Evolutionary conservation across 148 eudicot species (phyloP), one percentile per base, ranked within the genome.

Genomic region (Fagopyrum tataricum): DNA sequence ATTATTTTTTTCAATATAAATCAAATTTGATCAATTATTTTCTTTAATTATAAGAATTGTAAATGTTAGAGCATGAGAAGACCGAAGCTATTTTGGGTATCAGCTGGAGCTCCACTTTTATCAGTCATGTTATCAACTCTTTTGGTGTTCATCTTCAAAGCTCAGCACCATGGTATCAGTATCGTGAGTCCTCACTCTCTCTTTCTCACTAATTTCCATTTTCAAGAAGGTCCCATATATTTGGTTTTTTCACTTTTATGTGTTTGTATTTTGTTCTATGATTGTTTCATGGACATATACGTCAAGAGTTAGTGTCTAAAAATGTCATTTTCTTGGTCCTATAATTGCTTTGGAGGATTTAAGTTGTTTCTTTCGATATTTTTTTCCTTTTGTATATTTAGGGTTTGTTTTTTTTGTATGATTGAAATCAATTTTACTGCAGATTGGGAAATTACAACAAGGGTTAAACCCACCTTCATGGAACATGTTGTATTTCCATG

Each of bases 381-480:
- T 15, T 40, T 26, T 46, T 70, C 37, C 61, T 31, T 2, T 20
- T 20, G 21, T 64, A 7, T 46, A 39, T 12, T n/a, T 43, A 14
- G 9, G 46, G 73, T 49, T 73, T 15, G 20, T 1, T 67, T 41
- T 37, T 59, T 41, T 37, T 59, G 24, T 15, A 67, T 39, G 44
- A 14, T 6, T 9, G 17, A 39, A 73, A 62, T 7, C 12, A 24
- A 17, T 12, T 55, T 44, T 74, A 13, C n/a, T 68, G 69, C 84
- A 95, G 98, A 90, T 95, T 82, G 98, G 98, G 41, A 74, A 90
- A 72, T 84, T 94, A 76, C 87, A 88, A 15, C 84, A 88, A 82
- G 98, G 98, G 18, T 76, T 94, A 49, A 94, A 94, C 73, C 98
- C 97, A 64, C 89, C 97, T 73, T 94, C 98, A 75, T 17, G 83